Percentiles rank a stretch among this genome's conserved stretches.
phyloP scores from a whole-genome alignment of 2,329 filamentous ascomycete species.

The Hymenoscyphus occultus region DNA sequence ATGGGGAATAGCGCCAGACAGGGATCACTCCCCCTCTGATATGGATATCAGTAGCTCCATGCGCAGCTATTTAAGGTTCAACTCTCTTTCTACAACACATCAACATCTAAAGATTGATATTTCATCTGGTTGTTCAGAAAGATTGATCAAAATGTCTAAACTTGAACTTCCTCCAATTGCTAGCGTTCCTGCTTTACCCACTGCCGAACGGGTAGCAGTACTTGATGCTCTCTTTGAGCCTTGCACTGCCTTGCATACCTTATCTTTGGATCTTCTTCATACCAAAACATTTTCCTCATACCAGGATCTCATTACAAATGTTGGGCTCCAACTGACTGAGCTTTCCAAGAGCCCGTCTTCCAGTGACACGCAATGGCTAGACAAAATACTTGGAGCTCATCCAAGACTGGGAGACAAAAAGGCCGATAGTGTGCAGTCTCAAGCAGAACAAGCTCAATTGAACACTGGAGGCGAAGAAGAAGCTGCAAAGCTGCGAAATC shows the following conservation, averaged over 20 bases:
- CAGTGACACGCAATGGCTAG: conserved; percentile 55
- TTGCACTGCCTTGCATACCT: conserved; percentile 67
- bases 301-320: conserved; percentile 61
- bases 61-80: neutral
- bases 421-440: conserved; percentile 76
- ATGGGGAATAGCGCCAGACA: neutral
- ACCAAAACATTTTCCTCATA: conserved; percentile 64
- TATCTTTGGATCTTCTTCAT: conserved; percentile 66
- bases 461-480: conserved; percentile 57
- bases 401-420: conserved; percentile 79
- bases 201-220: conserved; percentile 51
- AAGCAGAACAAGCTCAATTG: conserved; percentile 77
- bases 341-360: conserved; percentile 52
- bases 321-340: conserved; percentile 60
- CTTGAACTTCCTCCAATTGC: conserved; percentile 54
- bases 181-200: conserved; percentile 53
- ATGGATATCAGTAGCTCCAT: too few relatives aligned
- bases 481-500: conserved; percentile 50
- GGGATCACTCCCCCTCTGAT: too few relatives aligned
- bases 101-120: conserved; percentile 3
- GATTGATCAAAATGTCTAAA: conserved; percentile 26
- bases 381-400: conserved; percentile 75
- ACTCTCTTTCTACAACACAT: neutral
- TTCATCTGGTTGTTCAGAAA: neutral
- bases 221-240: conserved; percentile 86